Base-by-base conservation (phyloP, 2,329 filamentous ascomycete species). In the Verticillium klebahnii region DNA sequence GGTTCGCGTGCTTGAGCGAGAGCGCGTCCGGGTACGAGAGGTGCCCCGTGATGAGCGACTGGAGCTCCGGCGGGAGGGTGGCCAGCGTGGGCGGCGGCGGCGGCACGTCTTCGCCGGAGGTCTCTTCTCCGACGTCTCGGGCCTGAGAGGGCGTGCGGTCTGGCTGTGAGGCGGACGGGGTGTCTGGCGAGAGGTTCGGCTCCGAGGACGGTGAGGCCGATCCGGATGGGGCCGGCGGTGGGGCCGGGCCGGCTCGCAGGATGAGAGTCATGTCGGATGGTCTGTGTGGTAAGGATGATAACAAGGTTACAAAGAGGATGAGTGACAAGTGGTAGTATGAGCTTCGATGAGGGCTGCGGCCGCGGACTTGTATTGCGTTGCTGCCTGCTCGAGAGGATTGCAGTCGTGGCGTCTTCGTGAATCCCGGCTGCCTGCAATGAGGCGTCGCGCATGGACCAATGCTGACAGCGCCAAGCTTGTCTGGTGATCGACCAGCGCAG, bases 21-120 rank as follows among this genome's bases (percentile, higher is more conserved):
- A 91, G 80, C 0, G 89, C 89, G 64, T 92, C 89, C 0, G 89
- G 89, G 64, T 91, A 91, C 36, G 82, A 82, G 62, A 91, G 84
- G 60, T 84, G 77, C 12, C 78, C 71, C 36, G 84, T 77, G 61
- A 91, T 87, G 58, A 85, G 79, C 1, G 89, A 71, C 66, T 90
- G 89, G n/a, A 91, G 78, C 68, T 92, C 89, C 0, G 85, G 78
- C 2, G 89, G 89, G 2, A 91, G 76, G 17, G 74, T 72, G 70
- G 80, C 77, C 37, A 88, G 69, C n/a, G 69, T 69, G 50, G 62
- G 25, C 34, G 23, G 25, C 15, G 57, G 39, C 15, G 37, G 57
- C 6, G 40, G 37, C 23, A 34, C 11, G 37, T 56, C 25, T 17
- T 56, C 31, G n/a, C 25, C 12, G 54, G 29, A 29, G 54, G 11